phyloP scores from a whole-genome alignment of 352 stramenopile species.

The Phytopythium montanum region DNA sequence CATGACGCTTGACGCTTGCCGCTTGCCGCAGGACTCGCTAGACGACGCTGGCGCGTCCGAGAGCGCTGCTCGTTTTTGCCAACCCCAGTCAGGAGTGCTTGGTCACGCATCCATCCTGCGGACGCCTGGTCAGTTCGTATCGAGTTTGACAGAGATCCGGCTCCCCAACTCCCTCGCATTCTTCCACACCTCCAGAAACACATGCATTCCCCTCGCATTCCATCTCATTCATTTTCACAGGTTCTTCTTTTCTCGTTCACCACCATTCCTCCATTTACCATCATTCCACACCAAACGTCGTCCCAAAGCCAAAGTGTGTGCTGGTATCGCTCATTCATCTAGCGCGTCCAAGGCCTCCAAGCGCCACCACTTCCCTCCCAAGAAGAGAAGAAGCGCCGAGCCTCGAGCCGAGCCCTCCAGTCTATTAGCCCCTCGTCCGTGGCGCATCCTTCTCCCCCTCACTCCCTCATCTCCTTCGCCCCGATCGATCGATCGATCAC shows the following conservation, averaged over 20 bases:
- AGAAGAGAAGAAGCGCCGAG: too few species aligned
- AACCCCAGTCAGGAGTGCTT: not conserved
- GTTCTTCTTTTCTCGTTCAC: too few species aligned
- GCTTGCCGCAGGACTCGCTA: not conserved
- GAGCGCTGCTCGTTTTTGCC: not conserved
- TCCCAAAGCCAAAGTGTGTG: not conserved
- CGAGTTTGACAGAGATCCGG: not conserved
- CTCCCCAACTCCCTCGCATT: too few species aligned
- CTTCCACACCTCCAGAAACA: too few species aligned
- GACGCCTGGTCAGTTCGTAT: too few species aligned
- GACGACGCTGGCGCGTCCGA: not conserved
- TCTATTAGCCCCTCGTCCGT: not conserved
- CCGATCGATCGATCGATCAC: not conserved
- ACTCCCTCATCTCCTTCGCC: slow-evolving; percentile 1
- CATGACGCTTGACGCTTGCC: too few species aligned
- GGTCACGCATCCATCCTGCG: too few species aligned
- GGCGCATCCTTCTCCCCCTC: not conserved
- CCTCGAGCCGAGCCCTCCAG: too few species aligned
- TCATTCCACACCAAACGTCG: not conserved
- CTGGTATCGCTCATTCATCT: not conserved
- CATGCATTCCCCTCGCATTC: too few species aligned
- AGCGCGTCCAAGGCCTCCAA: not conserved
- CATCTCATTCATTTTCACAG: too few species aligned
- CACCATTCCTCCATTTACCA: not conserved
- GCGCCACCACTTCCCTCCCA: not conserved